Percentiles rank a stretch among this genome's conserved stretches.
Evolutionary conservation across 805 yeast species (phyloP).

Genomic region (Wickerhamiella dianesei): DNA sequence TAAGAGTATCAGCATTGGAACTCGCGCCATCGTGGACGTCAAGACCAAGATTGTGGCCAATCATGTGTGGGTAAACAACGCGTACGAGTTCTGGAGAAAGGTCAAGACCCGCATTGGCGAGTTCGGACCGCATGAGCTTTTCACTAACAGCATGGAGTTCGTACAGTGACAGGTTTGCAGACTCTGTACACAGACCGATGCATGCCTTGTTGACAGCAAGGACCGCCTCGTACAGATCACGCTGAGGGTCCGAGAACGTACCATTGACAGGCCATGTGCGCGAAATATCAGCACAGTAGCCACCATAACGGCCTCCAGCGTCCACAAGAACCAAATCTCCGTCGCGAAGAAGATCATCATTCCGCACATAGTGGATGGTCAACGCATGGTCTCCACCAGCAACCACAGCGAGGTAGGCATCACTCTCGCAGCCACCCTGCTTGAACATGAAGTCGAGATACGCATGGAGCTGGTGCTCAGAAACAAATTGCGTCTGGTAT

Average conservation of each 20-base stretch:
- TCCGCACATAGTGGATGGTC: conserved; percentile 86
- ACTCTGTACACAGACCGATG: conserved; percentile 52
- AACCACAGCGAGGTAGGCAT: conserved; percentile 91
- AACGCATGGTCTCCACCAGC: conserved; percentile 87
- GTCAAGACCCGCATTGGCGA: conserved; percentile 59
- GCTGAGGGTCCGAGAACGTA: conserved; percentile 60
- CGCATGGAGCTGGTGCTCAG: conserved; percentile 69
- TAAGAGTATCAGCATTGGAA: conserved; percentile 29
- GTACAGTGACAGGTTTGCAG: conserved; percentile 41
- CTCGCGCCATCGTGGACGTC: conserved; percentile 41
- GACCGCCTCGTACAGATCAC: conserved; percentile 79
- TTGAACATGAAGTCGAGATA: conserved; percentile 72
- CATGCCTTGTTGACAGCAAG: conserved; percentile 68
- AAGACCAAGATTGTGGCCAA: conserved; percentile 89
- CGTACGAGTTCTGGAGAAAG: conserved; percentile 19
- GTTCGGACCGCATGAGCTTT: conserved; percentile 42
- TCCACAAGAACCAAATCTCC: conserved; percentile 85
- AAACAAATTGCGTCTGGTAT: conserved; percentile 41
- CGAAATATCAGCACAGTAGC: conserved; percentile 91
- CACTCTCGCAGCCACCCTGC: conserved; percentile 75
- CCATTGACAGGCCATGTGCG: conserved; percentile 91
- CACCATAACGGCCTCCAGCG: conserved; percentile 89
- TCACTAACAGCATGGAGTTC: conserved; percentile 67
- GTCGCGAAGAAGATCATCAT: conserved; percentile 63
- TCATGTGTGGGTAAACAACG: conserved; percentile 75